Evolutionary conservation across 768 basidiomycete genomes (phyloP).

Genomic region (Xerocomus potaroensis): DNA sequence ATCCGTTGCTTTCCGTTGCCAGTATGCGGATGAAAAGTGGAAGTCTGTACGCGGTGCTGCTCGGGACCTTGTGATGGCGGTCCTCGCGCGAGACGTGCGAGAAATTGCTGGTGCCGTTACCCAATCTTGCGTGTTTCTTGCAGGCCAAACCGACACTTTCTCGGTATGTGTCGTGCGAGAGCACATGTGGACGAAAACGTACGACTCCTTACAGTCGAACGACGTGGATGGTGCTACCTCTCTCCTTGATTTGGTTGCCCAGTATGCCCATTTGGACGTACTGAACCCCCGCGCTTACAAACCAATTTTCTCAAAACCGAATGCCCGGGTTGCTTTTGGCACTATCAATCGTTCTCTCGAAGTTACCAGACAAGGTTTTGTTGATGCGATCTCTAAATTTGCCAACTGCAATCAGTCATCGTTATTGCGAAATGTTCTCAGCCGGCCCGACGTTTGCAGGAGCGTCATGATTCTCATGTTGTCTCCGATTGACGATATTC

Average conservation of each 20-base stretch:
- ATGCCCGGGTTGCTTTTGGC: slow-evolving; percentile 37
- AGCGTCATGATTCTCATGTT: slow-evolving; percentile 67
- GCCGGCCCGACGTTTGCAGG: slow-evolving; percentile 50
- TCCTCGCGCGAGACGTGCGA: slow-evolving; percentile 33
- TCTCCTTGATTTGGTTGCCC: slow-evolving; percentile 55
- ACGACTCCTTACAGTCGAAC: slow-evolving; percentile 50
- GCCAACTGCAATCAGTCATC: slow-evolving; percentile 56
- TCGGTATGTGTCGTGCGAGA: slow-evolving; percentile 42
- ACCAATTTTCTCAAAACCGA: slow-evolving; percentile 30
- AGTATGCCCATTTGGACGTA: slow-evolving; percentile 61
- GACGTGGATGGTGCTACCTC: slow-evolving; percentile 58
- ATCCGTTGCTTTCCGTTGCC: slow-evolving; percentile 41
- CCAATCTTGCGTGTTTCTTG: slow-evolving; percentile 33
- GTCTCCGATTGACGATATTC: slow-evolving; percentile 75
- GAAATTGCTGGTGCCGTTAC: slow-evolving; percentile 30
- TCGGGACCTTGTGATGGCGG: slow-evolving; percentile 37
- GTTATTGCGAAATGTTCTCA: slow-evolving; percentile 53
- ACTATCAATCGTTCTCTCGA: slow-evolving; percentile 60
- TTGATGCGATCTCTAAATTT: slow-evolving; percentile 57
- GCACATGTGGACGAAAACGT: slow-evolving; percentile 67
- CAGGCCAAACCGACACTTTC: slow-evolving; percentile 28
- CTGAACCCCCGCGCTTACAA: slow-evolving; percentile 52
- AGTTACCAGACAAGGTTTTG: slow-evolving; percentile 58
- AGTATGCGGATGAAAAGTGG: slow-evolving; percentile 41
- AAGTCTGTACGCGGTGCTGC: slow-evolving; percentile 36